Evolutionary conservation across 768 basidiomycete genomes (phyloP), one percentile per base, ranked within the genome.

Genomic region (Pholiota conissans): DNA sequence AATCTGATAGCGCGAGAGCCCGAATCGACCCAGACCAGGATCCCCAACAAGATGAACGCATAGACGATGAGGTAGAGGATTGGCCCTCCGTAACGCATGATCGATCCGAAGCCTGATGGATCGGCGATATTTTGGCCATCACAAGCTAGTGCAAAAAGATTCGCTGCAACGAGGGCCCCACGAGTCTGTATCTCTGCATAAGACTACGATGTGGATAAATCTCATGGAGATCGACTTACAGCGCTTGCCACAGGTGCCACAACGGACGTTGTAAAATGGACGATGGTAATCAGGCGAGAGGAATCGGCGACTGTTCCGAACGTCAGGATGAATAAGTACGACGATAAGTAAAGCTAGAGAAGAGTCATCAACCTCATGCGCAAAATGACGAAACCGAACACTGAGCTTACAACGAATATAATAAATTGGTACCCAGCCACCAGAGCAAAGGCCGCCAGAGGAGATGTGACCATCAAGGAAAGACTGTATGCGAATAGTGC

Each of bases 141-240:
- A 62, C 90, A 91, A 4, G 90, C 81, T 2, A 92, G 74, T 9
- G 84, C 85, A 71, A 92, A 92, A 3, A 90, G 71, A 64, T 92
- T 91, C 63, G 89, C 78, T 0, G 90, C 89, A 24, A 93, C 81
- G 24, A 93, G 76, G 2, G 82, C 81, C 0, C 89, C 84, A 39
- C 91, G 80, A 32, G 83, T 69, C 89, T 89, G 57, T 13, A 10
- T 2, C 11, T 16, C 11, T n/a, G 8, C 30, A 50, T 24, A 46
- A 29, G 30, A 20, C 40, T 28, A 29, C 30, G 3, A 45, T 28
- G n/a, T n/a, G n/a, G n/a, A 29, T 1, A 48, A 2, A 22, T 22
- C 2, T 18, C 4, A 37, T 30, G 20, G 32, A 24, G 18, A 20
- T 27, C 3, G 3, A 39, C 61, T 56, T 27, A 67, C 66, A 24